Conservation (phyloP, 768 basidiomycete genomes). For the Termitomyces sp. region DNA sequence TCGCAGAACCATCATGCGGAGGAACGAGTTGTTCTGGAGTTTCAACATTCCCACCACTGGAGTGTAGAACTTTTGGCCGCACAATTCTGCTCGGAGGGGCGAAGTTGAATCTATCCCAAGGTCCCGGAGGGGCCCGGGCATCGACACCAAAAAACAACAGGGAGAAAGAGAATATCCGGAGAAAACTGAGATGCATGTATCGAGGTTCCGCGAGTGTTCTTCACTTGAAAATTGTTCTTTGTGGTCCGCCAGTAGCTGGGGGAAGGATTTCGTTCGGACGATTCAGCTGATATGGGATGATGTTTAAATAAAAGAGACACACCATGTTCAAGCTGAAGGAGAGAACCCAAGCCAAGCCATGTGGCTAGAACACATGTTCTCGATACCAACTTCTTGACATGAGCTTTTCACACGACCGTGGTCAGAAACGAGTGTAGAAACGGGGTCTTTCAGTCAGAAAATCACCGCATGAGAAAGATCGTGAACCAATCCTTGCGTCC, state of each 20-base stretch:
- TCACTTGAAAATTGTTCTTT: background rate
- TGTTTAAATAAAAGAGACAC: background rate
- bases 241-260: background rate
- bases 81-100: slow-evolving; percentile 28
- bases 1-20: slow-evolving; percentile 17
- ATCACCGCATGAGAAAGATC: too few species aligned
- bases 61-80: slow-evolving; percentile 22
- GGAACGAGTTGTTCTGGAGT: slow-evolving; percentile 20
- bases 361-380: background rate
- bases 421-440: background rate
- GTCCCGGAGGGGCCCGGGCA: slow-evolving; percentile 29
- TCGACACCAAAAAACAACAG: background rate
- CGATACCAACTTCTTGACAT: background rate
- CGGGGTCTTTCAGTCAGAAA: background rate
- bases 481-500: background rate
- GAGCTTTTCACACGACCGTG: background rate
- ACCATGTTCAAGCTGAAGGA: background rate
- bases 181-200: background rate
- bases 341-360: background rate
- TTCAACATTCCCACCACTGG: slow-evolving; percentile 20
- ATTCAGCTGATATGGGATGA: background rate
- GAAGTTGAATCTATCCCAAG: slow-evolving; percentile 39
- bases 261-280: background rate
- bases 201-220: background rate
- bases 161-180: background rate